Percentiles rank a stretch among this genome's conserved stretches.
Conservation (phyloP, 2,329 filamentous ascomycete species). For the Arthrocladium fulminans region DNA sequence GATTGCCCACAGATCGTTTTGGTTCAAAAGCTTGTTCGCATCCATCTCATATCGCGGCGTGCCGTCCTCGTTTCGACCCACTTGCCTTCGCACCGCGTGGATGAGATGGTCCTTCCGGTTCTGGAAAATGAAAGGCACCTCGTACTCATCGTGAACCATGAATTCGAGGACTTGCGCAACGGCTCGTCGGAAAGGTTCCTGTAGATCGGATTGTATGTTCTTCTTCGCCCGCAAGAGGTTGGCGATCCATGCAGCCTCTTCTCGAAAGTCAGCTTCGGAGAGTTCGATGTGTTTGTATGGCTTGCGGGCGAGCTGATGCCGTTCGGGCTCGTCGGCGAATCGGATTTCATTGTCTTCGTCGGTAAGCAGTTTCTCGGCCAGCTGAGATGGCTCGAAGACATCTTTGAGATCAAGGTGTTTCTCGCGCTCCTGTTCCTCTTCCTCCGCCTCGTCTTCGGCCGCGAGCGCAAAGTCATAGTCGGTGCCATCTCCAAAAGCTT, state of each 20-base stretch:
- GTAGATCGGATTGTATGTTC: slow-evolving; percentile 60
- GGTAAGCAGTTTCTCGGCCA: slow-evolving; percentile 88
- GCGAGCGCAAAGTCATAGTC: slow-evolving; percentile 94
- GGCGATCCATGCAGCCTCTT: slow-evolving; percentile 88
- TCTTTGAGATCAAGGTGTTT: slow-evolving; percentile 89
- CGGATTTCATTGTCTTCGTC: slow-evolving; percentile 92
- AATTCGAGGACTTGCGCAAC: slow-evolving; percentile 91
- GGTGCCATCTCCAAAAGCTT: slow-evolving; percentile 88
- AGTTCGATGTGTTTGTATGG: slow-evolving; percentile 76
- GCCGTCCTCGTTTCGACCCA: slow-evolving; percentile 58
- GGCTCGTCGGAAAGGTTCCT: slow-evolving; percentile 74
- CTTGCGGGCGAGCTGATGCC: slow-evolving; percentile 85
- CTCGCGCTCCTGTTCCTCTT: slow-evolving; percentile 68
- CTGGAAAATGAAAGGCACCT: slow-evolving; percentile 96
- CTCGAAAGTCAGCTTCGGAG: slow-evolving; percentile 73
- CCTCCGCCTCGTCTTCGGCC: slow-evolving; percentile 72
- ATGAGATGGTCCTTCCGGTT: slow-evolving; percentile 97
- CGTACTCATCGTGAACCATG: slow-evolving; percentile 86
- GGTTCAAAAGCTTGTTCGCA: slow-evolving; percentile 81
- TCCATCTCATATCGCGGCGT: slow-evolving; percentile 59
- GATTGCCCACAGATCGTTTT: slow-evolving; percentile 91
- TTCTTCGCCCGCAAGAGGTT: slow-evolving; percentile 86
- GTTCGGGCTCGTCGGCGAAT: slow-evolving; percentile 79
- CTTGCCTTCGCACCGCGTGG: slow-evolving; percentile 65
- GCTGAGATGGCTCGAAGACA: slow-evolving; percentile 92